Conservation (phyloP, 2,329 filamentous ascomycete genomes). For the Monosporascus sp. region DNA sequence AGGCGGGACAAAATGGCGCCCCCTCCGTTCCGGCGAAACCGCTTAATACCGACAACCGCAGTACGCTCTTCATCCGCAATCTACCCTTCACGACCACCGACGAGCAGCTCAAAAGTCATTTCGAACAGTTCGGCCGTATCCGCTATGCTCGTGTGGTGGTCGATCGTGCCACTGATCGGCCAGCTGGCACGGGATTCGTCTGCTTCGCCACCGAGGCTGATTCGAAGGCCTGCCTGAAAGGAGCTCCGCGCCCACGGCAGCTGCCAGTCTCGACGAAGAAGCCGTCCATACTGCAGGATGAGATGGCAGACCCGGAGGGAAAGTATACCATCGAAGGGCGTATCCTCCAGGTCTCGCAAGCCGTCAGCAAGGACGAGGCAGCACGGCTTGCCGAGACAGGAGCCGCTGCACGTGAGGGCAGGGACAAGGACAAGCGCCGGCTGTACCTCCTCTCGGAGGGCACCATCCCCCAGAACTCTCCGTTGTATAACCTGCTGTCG, state of each 20-base stretch:
- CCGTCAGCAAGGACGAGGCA: constrained; percentile 80
- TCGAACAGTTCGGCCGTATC: constrained; percentile 79
- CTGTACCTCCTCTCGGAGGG: constrained; percentile 87
- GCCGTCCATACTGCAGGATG: constrained; percentile 83
- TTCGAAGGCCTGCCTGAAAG: constrained; percentile 68
- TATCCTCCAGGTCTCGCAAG: constrained; percentile 75
- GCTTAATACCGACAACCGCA: constrained; percentile 56
- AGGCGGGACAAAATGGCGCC: constrained; percentile 28
- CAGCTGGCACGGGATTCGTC: constrained; percentile 90
- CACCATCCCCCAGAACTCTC: constrained; percentile 69
- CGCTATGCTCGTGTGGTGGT: constrained; percentile 89
- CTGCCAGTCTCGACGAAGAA: constrained; percentile 48
- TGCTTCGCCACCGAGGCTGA: constrained; percentile 80
- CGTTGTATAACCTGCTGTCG: constrained; percentile 70
- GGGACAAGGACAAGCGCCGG: constrained; percentile 81
- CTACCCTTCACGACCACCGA: constrained; percentile 86
- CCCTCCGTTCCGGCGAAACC: constrained; percentile 20
- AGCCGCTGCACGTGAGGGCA: constrained; percentile 55
- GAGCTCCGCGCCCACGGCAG: constrained; percentile 57
- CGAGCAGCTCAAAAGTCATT: constrained; percentile 76
- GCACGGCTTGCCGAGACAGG: constrained; percentile 68
- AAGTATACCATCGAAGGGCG: constrained; percentile 88
- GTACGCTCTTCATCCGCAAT: constrained; percentile 89
- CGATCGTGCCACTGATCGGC: constrained; percentile 77
- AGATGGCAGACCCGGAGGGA: constrained; percentile 73